phyloP scores from a whole-genome alignment of 192 early-diverging fungal genomes.

The Coemansia sp. region DNA sequence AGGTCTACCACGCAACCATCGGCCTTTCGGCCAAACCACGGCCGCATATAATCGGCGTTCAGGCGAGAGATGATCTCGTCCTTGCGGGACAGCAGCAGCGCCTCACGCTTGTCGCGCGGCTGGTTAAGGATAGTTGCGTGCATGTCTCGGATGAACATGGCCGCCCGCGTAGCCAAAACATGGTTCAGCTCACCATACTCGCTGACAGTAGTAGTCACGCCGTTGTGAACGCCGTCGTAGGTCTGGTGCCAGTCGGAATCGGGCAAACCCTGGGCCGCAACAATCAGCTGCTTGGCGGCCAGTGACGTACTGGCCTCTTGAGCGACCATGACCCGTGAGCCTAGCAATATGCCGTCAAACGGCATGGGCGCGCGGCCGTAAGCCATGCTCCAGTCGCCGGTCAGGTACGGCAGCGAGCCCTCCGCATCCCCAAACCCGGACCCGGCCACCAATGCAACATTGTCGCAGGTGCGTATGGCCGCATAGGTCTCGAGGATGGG shows the following conservation, averaged over 20 bases:
- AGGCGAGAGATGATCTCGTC: conserved; percentile 76
- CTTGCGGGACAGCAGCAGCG: conserved; percentile 60
- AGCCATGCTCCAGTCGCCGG: conserved; percentile 82
- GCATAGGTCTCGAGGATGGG: conserved; percentile 71
- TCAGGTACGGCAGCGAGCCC: conserved; percentile 84
- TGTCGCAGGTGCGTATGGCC: conserved; percentile 64
- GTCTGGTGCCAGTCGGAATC: conserved; percentile 83
- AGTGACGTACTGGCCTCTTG: conserved; percentile 75
- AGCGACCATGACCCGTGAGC: conserved; percentile 90
- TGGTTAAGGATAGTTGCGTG: conserved; percentile 75
- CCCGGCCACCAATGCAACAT: conserved; percentile 84
- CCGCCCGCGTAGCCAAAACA: conserved; percentile 83
- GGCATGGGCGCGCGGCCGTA: conserved; percentile 90
- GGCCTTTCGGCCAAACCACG: conserved; percentile 88
- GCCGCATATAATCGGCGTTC: conserved; percentile 66
- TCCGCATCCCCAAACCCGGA: conserved; percentile 85
- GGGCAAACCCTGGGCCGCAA: conserved; percentile 67
- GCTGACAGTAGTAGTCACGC: conserved; percentile 79
- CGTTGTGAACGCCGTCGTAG: conserved; percentile 67
- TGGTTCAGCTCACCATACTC: conserved; percentile 94
- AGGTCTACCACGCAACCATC: conserved; percentile 71
- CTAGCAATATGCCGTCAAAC: conserved; percentile 89
- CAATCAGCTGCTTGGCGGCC: conserved; percentile 84
- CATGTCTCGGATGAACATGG: conserved; percentile 73
- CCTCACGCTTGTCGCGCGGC: conserved; percentile 73